Conservation (phyloP, 208 protist genomes). For the Trichomonas tenax region DNA sequence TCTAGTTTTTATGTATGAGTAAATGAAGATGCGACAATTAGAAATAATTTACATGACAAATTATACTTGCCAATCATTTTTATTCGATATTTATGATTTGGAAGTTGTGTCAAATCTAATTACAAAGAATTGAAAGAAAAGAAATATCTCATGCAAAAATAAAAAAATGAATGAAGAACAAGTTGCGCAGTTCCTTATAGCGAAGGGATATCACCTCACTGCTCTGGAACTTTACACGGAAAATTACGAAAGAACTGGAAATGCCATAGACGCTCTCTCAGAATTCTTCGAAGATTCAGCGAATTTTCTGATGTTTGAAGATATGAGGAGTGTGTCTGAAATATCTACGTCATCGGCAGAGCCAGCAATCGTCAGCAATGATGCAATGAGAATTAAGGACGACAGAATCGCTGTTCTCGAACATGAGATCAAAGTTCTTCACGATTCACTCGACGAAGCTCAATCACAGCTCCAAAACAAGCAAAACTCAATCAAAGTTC, state of each 20-base stretch:
- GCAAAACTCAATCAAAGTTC: background rate
- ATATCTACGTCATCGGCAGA: background rate
- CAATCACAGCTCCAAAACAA: background rate
- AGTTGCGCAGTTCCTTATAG: background rate
- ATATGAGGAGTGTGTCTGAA: constrained; percentile 1
- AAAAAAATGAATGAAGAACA: background rate
- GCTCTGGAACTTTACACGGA: background rate
- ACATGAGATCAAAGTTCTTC: background rate
- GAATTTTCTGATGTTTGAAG: constrained; percentile 18
- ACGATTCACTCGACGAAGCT: background rate
- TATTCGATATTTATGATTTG: too few species aligned
- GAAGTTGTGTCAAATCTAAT: too few species aligned
- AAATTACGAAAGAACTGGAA: background rate
- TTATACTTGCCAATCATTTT: too few species aligned
- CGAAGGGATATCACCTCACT: background rate
- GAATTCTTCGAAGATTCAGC: constrained; percentile 17
- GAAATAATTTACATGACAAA: too few species aligned
- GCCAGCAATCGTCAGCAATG: background rate
- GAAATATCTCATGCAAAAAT: too few species aligned
- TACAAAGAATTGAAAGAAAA: too few species aligned
- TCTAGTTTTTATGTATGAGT: too few species aligned
- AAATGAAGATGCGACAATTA: too few species aligned
- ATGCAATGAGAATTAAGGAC: background rate
- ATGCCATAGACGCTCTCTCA: background rate
- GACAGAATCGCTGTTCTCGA: constrained; percentile 7